A percentile compares a stretch with the other conserved stretches of the same genome.
These are phyloP conservation scores for Ganoderma resinaceum DNA, from an alignment of 1,284 basidiomycete genomes.

Conservation along the genomic window DNA sequence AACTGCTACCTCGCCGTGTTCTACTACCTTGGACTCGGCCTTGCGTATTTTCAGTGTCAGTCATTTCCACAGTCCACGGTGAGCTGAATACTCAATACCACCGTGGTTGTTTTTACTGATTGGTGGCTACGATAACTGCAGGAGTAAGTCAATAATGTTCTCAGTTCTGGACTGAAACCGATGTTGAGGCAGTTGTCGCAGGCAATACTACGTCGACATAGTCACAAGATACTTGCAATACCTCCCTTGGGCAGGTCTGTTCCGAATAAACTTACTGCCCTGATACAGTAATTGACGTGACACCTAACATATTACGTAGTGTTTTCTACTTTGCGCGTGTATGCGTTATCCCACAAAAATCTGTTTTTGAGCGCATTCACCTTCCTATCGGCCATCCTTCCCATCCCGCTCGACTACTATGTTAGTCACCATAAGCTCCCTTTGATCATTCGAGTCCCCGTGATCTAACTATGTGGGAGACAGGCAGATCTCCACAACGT, in stretches of 20 bases:
- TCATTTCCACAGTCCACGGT: background rate
- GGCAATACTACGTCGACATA: background rate
- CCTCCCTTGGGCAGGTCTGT: background rate
- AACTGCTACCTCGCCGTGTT: constrained; percentile 7
- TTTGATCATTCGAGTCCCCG: background rate
- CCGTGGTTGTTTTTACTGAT: background rate
- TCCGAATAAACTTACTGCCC: background rate
- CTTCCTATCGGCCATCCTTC: background rate
- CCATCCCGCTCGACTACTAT: background rate
- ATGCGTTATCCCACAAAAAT: background rate
- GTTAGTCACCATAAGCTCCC: background rate
- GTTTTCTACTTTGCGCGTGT: background rate
- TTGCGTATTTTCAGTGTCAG: background rate
- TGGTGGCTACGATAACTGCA: background rate
- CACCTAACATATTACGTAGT: background rate
- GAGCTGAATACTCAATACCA: background rate
- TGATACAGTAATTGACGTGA: background rate
- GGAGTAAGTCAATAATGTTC: background rate
- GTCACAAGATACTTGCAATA: constrained; percentile 1
- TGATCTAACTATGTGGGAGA: background rate
- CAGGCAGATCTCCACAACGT: background rate
- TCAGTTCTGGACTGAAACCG: background rate
- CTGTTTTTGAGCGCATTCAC: background rate
- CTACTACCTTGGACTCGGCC: background rate
- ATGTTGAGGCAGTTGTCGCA: background rate